phyloP scores from a whole-genome alignment of 768 basidiomycete genomes.

The Rhizopogon vinicolor region DNA sequence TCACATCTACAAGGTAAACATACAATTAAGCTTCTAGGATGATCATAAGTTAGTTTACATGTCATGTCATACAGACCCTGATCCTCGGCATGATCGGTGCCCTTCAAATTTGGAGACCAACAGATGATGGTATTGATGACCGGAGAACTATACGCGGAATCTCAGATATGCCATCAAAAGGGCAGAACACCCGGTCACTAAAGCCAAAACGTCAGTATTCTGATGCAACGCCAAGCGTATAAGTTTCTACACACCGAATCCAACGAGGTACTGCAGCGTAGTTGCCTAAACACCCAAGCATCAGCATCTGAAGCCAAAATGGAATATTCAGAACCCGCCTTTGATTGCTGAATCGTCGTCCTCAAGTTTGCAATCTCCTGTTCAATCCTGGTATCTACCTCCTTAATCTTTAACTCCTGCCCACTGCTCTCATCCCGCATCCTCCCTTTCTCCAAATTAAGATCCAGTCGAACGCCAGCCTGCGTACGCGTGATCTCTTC shows the following conservation, averaged over 20 bases:
- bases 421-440: conserved; percentile 90
- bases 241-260: conserved; percentile 60
- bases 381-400: conserved; percentile 96
- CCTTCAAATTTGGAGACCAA: too few species aligned
- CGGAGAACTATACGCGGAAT: conserved; percentile 41
- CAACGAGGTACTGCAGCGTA: conserved; percentile 83
- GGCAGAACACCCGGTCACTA: conserved; percentile 84
- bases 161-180: conserved; percentile 85
- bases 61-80: too few species aligned
- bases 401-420: conserved; percentile 94
- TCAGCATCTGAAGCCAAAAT: background rate
- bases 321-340: conserved; percentile 41
- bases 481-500: conserved; percentile 92
- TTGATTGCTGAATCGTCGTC: conserved; percentile 81
- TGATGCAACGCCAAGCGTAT: background rate
- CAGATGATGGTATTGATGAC: background rate
- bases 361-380: conserved; percentile 87
- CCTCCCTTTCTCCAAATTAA: conserved; percentile 95
- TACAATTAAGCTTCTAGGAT: too few species aligned
- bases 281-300: conserved; percentile 49
- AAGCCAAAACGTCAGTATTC: conserved; percentile 8
- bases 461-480: conserved; percentile 87
- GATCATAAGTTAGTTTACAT: too few species aligned
- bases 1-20: too few species aligned
- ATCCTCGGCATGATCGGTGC: too few species aligned